Evolutionary conservation across 164 flowering plant genomes (phyloP), one percentile per base, ranked within the genome.

Genomic region (Vitis rupestris): DNA sequence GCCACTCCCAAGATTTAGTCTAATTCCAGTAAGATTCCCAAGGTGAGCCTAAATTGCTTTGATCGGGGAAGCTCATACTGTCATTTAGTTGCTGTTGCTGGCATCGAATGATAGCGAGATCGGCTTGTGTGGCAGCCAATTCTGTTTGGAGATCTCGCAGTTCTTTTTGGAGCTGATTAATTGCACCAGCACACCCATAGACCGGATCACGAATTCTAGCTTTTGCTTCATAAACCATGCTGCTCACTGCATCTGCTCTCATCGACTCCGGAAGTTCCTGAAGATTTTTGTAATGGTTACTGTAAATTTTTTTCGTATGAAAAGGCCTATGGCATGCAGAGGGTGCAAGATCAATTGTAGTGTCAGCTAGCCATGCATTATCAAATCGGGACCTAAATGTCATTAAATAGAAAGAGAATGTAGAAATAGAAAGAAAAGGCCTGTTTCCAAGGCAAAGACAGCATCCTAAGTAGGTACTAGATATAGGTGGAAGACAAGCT

Each of bases 171-270:
- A 90, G 90, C 7, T 85, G 92, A 66, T 81, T 85, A 17, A 90
- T 85, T n/a, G 90, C 82, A 4, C 95, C 95, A 0, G 91, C 92
- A 15, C 87, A 79, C 10, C 95, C 95, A 53, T 90, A 90, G 3
- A 90, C 89, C 0, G 95, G 95, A 68, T 90, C 95, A 61, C 91
- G 57, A 9, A 87, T 81, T 63, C 95, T 73, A 0, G 95, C 91
- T 63, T 82, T 87, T 37, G 92, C 92, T 68, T 90, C 95, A 47
- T 90, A 90, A 9, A 90, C 95, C 91, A 90, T 85, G 81, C 95
- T 90, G 81, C 87, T 88, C 75, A 86, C 92, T 47, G 93, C 93
- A 68, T 90, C 96, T 9, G 84, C 87, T 71, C 90, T 86, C 57
- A 87, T 85, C 0, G 67, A 48, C 73, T 89, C 91, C 1, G 92